phyloP scores from a whole-genome alignment of 1,284 basidiomycete genomes.

The Phlebopus sp. region DNA sequence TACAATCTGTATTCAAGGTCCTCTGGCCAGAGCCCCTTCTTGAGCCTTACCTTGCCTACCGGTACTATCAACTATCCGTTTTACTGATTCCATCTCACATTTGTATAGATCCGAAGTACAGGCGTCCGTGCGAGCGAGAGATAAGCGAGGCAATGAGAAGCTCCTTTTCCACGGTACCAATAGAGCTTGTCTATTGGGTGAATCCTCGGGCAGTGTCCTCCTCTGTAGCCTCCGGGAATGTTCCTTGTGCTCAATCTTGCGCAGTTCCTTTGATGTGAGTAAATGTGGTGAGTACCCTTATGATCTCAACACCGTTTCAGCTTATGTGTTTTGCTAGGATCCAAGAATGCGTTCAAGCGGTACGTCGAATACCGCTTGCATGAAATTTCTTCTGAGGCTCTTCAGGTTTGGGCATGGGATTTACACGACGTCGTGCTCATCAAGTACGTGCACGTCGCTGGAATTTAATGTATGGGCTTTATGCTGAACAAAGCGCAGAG shows the following conservation, averaged over 20 bases:
- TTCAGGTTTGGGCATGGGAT: slow-evolving; percentile 59
- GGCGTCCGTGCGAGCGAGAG: slow-evolving; percentile 21
- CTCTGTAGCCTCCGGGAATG: slow-evolving; percentile 50
- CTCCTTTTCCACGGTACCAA: slow-evolving; percentile 62
- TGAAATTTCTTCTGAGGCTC: slow-evolving; percentile 1
- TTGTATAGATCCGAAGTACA: slow-evolving; percentile 28
- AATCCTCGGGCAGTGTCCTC: slow-evolving; percentile 39
- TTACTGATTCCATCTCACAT: neutral
- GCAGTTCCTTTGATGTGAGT: slow-evolving; percentile 51
- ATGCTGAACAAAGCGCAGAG: slow-evolving; percentile 37
- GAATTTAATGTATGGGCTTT: neutral
- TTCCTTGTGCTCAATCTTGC: slow-evolving; percentile 50
- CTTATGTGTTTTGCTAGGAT: slow-evolving; percentile 35
- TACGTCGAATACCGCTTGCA: slow-evolving; percentile 13
- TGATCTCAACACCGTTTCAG: neutral
- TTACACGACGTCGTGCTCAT: slow-evolving; percentile 59
- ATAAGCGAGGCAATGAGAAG: slow-evolving; percentile 45
- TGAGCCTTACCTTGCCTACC: slow-evolving; percentile 47
- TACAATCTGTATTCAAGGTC: slow-evolving; percentile 53
- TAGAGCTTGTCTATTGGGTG: slow-evolving; percentile 51
- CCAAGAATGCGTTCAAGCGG: slow-evolving; percentile 54
- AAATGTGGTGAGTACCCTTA: slow-evolving; percentile 45
- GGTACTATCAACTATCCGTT: slow-evolving; percentile 33
- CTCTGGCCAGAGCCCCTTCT: slow-evolving; percentile 43
- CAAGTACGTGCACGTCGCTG: slow-evolving; percentile 41